phyloP scores from a whole-genome alignment of 75 land plant genomes.

The Isoetes taiwanensis region DNA sequence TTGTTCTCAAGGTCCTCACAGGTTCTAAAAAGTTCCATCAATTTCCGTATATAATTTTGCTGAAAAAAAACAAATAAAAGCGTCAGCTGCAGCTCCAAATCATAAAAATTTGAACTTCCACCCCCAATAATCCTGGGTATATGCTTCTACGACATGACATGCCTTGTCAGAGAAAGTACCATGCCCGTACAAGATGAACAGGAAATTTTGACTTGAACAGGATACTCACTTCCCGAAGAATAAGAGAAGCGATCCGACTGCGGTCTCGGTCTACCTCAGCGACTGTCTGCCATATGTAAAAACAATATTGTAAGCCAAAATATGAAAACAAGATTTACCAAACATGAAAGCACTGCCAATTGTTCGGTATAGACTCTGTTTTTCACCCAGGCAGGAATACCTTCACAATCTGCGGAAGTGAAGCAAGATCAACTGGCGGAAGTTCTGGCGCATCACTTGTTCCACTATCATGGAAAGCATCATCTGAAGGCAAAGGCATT shows the following conservation, averaged over 20 bases:
- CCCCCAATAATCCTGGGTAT: too few relatives aligned
- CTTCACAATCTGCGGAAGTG: slow-evolving; percentile 70
- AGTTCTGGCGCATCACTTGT: slow-evolving; percentile 54
- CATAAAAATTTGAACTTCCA: too few relatives aligned
- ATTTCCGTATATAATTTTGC: slow-evolving; percentile 68
- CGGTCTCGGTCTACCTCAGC: slow-evolving; percentile 58
- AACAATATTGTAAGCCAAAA: background rate
- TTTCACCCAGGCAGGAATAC: slow-evolving; percentile 13
- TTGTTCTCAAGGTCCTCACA: slow-evolving; percentile 76
- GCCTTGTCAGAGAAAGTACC: too few relatives aligned
- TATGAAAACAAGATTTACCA: background rate
- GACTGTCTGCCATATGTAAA: slow-evolving; percentile 46
- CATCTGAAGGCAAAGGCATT: slow-evolving; percentile 2
- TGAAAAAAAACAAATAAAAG: slow-evolving; percentile 20
- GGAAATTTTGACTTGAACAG: too few relatives aligned
- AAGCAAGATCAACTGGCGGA: slow-evolving; percentile 70
- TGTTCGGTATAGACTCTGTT: background rate
- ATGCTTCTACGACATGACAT: too few relatives aligned
- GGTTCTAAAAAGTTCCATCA: slow-evolving; percentile 57
- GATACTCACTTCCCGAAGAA: slow-evolving; percentile 63
- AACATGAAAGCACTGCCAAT: background rate
- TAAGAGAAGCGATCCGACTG: slow-evolving; percentile 55
- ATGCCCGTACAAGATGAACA: too few relatives aligned
- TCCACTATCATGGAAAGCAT: slow-evolving; percentile 16
- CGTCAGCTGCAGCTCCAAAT: background rate